Percentiles rank a stretch among this genome's conserved stretches.
Evolutionary conservation across 352 stramenopile species (phyloP).

Genomic region (Globisporangium apiculatum): DNA sequence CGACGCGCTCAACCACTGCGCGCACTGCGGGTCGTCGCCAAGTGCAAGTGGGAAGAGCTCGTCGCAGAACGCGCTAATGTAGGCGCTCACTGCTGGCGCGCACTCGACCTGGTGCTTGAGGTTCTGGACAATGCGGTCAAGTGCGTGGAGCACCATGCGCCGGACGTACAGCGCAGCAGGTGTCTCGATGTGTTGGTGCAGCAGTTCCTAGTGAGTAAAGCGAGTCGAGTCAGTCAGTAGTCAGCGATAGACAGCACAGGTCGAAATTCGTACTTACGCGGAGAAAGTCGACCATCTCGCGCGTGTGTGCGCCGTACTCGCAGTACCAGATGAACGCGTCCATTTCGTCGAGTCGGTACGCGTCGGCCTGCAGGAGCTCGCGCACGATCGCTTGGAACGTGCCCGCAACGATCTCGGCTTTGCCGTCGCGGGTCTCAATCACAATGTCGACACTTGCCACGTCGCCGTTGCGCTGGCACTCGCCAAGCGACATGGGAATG

Average conservation of each 20-base stretch:
- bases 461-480: slow-evolving; percentile 21
- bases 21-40: slow-evolving; percentile 62
- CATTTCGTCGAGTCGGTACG: slow-evolving; percentile 55
- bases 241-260: neutral
- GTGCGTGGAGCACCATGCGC: slow-evolving; percentile 64
- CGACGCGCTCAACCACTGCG: slow-evolving; percentile 63
- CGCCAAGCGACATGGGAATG: slow-evolving; percentile 42
- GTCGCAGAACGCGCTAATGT: slow-evolving; percentile 51
- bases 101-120: slow-evolving; percentile 69
- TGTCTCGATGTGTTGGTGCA: slow-evolving; percentile 17
- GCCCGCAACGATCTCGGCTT: slow-evolving; percentile 55
- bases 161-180: slow-evolving; percentile 44
- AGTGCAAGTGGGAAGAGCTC: slow-evolving; percentile 61
- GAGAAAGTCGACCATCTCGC: slow-evolving; percentile 47
- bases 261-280: slow-evolving; percentile 14
- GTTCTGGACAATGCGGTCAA: slow-evolving; percentile 71
- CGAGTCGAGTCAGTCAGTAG: too few relatives aligned
- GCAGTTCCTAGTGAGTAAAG: slow-evolving; percentile 17
- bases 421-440: slow-evolving; percentile 40
- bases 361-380: slow-evolving; percentile 45
- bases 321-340: slow-evolving; percentile 63
- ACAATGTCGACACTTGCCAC: slow-evolving; percentile 34
- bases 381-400: slow-evolving; percentile 55
- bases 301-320: slow-evolving; percentile 27
- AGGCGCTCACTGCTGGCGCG: slow-evolving; percentile 50